phyloP scores from a whole-genome alignment of 1,284 basidiomycete genomes.

The Melampsora occidentalis region DNA sequence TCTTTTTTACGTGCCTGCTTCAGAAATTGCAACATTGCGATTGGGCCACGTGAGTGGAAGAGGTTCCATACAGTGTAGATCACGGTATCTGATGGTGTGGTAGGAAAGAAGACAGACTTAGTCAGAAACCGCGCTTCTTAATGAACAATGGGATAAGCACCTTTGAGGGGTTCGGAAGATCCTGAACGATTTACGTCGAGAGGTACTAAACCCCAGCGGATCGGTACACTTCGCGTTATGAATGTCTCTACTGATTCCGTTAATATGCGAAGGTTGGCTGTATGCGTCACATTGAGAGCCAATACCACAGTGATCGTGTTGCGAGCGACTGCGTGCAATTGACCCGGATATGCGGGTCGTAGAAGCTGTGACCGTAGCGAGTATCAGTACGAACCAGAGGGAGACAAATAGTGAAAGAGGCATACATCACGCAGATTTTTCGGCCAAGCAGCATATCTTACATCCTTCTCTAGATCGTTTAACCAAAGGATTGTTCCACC shows the following conservation, averaged over 20 bases:
- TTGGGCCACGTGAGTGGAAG: constrained; percentile 18
- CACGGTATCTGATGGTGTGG: not conserved
- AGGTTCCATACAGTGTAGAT: constrained; percentile 39
- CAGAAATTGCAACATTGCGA: constrained; percentile 25
- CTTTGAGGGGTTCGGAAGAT: constrained; percentile 56
- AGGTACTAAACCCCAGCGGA: constrained; percentile 80
- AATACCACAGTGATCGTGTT: constrained; percentile 80
- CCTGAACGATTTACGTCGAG: constrained; percentile 58
- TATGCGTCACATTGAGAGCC: constrained; percentile 70
- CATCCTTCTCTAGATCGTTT: constrained; percentile 85
- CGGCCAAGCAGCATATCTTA: constrained; percentile 62
- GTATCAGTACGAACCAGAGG: not conserved
- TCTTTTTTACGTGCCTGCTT: constrained; percentile 16
- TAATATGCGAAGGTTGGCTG: constrained; percentile 64
- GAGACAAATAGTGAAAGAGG: constrained; percentile 45
- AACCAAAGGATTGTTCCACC: constrained; percentile 74
- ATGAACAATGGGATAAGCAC: not conserved
- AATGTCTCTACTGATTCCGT: constrained; percentile 65
- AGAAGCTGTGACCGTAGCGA: constrained; percentile 61
- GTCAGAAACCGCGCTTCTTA: not conserved
- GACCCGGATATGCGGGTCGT: constrained; percentile 69
- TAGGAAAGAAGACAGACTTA: not conserved
- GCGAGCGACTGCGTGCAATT: constrained; percentile 67
- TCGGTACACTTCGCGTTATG: constrained; percentile 68
- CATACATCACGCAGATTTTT: constrained; percentile 60